Evolutionary conservation across 23 red algal genomes (phyloP), one percentile per base, ranked within the genome.

Genomic region (Gracilaria domingensis): DNA sequence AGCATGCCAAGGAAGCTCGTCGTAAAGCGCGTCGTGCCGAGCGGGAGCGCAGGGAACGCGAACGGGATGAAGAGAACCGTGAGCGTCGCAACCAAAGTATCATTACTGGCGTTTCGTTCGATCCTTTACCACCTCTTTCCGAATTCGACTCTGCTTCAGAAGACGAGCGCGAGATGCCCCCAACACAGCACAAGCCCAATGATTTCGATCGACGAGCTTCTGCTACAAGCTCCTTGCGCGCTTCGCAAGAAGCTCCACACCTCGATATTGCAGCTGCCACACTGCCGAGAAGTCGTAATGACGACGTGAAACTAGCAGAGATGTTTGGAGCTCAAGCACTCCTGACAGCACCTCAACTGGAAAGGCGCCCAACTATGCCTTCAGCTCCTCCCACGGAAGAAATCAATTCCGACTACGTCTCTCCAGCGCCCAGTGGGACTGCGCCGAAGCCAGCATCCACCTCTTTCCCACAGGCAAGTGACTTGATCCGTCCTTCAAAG

Each of bases 111-210:
- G 45, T 59, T 83, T 30, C 55, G 25, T 83, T 36, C 33, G 80
- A 61, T 12, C 80, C 80, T 23, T 65, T 83, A 28, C 80, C 80
- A 36, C 55, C 55, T 24, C 80, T 65, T 20, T 65, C 80, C n/a
- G 37, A 66, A n/a, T 64, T 83, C 55, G 60, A 83, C 40, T 83
- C 80, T 25, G 80, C 55, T 36, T 83, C 80, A 65, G 80, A 83
- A 65, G 50, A 83, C 23, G 80, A 83, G 29, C 80, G 55, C 39
- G 80, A 83, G 12, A 40, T 12, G 17, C 45, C 55, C 8, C 17
- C 53, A 58, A 21, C 17, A 38, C 54, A 40, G 14, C 6, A 1
- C 13, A 4, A 13, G 20, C 8, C 54, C 33, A 25, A 83, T 20
- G 18, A 24, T 48, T 55, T 44, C 20, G 35, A 37, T 13, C 37